Evolutionary conservation across 139 green algal genomes (phyloP).

Genomic region (Coelastrella sp.): DNA sequence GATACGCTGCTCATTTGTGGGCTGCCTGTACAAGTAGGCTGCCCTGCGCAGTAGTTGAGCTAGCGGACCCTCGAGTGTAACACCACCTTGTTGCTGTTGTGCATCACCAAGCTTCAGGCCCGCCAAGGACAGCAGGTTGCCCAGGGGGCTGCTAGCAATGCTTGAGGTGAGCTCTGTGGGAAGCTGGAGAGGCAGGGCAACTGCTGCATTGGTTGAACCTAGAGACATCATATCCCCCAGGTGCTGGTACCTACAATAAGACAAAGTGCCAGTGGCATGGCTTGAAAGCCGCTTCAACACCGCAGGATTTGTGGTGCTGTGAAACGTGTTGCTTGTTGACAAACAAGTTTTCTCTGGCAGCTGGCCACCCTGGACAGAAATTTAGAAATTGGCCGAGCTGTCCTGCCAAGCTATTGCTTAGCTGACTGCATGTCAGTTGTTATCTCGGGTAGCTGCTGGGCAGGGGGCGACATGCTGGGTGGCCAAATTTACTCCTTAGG

Average conservation of each 20-base stretch:
- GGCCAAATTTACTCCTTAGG: too few species aligned
- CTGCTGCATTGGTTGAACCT: constrained; percentile 76
- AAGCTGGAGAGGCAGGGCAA: constrained; percentile 81
- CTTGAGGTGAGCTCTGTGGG: constrained; percentile 65
- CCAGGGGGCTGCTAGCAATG: constrained; percentile 67
- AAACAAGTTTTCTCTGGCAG: too few species aligned
- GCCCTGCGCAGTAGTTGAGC: constrained; percentile 77
- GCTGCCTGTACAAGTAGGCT: constrained; percentile 95
- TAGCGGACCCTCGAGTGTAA: constrained; percentile 89
- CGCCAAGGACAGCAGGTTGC: constrained; percentile 60
- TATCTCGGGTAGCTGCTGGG: background rate
- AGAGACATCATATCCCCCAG: constrained; percentile 98
- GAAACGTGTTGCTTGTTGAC: too few species aligned
- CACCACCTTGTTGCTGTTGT: constrained; percentile 1
- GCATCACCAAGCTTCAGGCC: constrained; percentile 54
- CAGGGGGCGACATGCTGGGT: background rate
- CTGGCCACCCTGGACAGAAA: too few species aligned
- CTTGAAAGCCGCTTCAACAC: background rate
- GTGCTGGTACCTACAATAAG: constrained; percentile 91
- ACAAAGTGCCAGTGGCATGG: background rate
- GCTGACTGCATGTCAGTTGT: too few species aligned
- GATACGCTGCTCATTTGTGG: constrained; percentile 89
- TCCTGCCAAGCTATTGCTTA: too few species aligned
- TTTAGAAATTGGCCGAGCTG: too few species aligned
- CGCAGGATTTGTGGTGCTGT: too few species aligned